Base-by-base conservation (phyloP, 2,329 filamentous ascomycete species). In the Colletotrichum sp. region DNA sequence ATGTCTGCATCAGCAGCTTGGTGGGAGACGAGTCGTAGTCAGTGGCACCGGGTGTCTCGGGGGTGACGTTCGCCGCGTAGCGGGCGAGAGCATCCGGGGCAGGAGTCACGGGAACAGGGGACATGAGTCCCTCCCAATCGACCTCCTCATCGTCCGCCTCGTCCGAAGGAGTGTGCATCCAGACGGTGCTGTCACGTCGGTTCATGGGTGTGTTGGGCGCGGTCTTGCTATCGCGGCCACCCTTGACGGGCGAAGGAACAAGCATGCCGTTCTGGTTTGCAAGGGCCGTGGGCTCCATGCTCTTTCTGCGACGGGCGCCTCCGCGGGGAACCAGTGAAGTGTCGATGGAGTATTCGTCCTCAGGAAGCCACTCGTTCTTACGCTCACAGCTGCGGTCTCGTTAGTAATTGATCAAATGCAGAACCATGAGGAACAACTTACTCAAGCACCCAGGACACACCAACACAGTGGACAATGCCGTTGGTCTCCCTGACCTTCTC, bases 401-500 rank as follows among this genome's bases (percentile, higher is more conserved):
- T 21, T 71, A 68, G 57, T 28, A 6, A 59, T 28, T 6, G 5
- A 26, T 55, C 18, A 52, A 3, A n/a, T 34, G 6, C 5, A 60
- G 39, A 63, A 32, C 12, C 59, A n/a, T 15, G 7, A 24, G 30
- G n/a, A 36, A 9, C 4, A 75, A 91, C 93, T 90, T 91, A 95
- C 93, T 98, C 95, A 78, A 98, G 89, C 71, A 97, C 94, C 95
- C 95, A 98, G 78, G 93, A 93, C 63, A 98, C 94, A 66, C 95
- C 95, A 71, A 98, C 95, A 85, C 95, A 98, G 79, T 95, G 93
- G 49, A 98, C 94, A 34, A 95, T 88, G 8, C 95, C 95, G 16
- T 91, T 89, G 52, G 91, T 93, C 80, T 93, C 90, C 73, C 92
- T 89, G 8, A 96, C 93, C 85, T 96, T 98, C 82, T 98, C 93